Conservation (phyloP, 2,329 filamentous ascomycete genomes). For the Neofusicoccum laricinum region DNA sequence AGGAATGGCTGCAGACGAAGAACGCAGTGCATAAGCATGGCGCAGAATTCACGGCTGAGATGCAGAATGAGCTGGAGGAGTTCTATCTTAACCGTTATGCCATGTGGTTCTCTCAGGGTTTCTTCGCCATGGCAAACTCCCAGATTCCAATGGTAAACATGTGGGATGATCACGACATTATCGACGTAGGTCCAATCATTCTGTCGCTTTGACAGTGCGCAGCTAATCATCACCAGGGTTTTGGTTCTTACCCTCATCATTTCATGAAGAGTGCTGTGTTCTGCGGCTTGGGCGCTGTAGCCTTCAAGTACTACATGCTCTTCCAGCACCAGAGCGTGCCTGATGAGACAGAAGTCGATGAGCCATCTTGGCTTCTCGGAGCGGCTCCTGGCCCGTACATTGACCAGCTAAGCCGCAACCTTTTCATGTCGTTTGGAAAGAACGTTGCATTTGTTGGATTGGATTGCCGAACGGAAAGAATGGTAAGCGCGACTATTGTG, state of each 20-base stretch:
- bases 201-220: conserved; percentile 25
- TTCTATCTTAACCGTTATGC: conserved; percentile 89
- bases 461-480: conserved; percentile 89
- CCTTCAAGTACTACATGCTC: conserved; percentile 98
- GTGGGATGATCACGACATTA: conserved; percentile 80
- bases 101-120: conserved; percentile 93
- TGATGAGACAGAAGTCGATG: conserved; percentile 75
- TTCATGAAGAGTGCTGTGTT: conserved; percentile 93
- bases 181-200: conserved; percentile 31
- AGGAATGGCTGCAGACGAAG: conserved; percentile 78
- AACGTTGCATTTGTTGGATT: conserved; percentile 80
- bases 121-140: conserved; percentile 87
- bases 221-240: conserved; percentile 53
- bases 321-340: conserved; percentile 93
- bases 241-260: conserved; percentile 85
- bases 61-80: conserved; percentile 83
- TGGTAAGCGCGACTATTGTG: conserved; percentile 28
- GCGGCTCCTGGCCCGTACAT: conserved; percentile 83
- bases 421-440: conserved; percentile 80
- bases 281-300: conserved; percentile 81
- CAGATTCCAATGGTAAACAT: conserved; percentile 99
- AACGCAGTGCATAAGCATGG: conserved; percentile 77
- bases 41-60: conserved; percentile 71
- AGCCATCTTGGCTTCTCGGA: conserved; percentile 90
- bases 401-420: conserved; percentile 74